These are phyloP conservation scores for Pholiota adiposa DNA, from an alignment of 1,284 basidiomycete genomes.

Conservation along the genomic window DNA sequence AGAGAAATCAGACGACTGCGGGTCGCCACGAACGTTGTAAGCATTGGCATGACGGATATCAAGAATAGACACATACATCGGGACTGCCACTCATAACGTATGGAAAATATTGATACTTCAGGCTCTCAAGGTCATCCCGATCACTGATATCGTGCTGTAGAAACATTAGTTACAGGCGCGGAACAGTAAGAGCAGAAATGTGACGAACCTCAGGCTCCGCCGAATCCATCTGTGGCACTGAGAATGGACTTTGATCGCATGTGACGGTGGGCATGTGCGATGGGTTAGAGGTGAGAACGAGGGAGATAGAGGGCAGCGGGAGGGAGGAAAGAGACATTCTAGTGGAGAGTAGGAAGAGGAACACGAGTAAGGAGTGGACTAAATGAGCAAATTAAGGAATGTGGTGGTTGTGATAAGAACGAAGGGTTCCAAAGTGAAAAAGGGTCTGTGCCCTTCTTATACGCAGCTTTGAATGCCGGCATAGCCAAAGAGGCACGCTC, in stretches of 20 bases:
- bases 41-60: neutral
- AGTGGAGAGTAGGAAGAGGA: neutral
- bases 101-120: neutral
- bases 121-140: neutral
- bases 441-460: neutral
- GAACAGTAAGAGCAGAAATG: neutral
- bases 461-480: neutral
- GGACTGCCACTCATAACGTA: neutral
- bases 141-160: neutral
- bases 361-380: neutral
- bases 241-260: neutral
- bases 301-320: constrained; percentile 9
- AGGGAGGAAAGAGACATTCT: constrained; percentile 1
- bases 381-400: neutral
- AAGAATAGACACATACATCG: neutral
- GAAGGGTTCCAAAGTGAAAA: neutral
- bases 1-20: neutral
- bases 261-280: neutral
- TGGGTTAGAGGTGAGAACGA: constrained; percentile 3
- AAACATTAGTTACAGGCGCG: neutral
- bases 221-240: neutral
- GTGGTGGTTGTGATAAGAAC: neutral
- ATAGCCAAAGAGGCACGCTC: neutral
- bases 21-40: neutral
- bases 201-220: neutral